These are phyloP conservation scores for Lactarius trivialis DNA, from an alignment of 768 basidiomycete species.

Conservation along the genomic window DNA sequence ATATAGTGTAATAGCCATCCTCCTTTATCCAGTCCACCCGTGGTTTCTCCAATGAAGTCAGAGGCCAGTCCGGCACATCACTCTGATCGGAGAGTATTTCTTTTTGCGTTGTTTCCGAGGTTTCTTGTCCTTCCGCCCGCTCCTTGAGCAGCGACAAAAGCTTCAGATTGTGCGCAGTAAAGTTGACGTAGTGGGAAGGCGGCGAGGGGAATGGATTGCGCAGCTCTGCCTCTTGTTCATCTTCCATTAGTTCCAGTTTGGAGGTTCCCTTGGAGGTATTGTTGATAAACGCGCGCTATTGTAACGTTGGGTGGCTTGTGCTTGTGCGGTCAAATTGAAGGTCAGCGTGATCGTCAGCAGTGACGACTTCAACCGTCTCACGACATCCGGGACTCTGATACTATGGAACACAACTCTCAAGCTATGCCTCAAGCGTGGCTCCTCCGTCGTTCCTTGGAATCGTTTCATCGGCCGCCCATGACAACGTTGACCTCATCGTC, in stretches of 20 bases:
- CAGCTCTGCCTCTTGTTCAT: constrained; percentile 68
- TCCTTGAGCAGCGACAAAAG: constrained; percentile 58
- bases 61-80: constrained; percentile 73
- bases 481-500: not conserved
- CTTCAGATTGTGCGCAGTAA: constrained; percentile 65
- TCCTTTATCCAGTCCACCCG: constrained; percentile 88
- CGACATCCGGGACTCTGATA: not conserved
- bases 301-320: not conserved
- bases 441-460: not conserved
- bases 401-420: not conserved
- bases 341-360: not conserved
- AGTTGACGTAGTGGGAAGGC: constrained; percentile 75
- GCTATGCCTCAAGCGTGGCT: not conserved
- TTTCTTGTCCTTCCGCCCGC: constrained; percentile 34
- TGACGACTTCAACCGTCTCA: not conserved
- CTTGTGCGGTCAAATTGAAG: not conserved
- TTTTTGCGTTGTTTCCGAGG: constrained; percentile 45
- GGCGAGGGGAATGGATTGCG: constrained; percentile 88
- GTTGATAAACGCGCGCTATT: not conserved
- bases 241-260: constrained; percentile 40
- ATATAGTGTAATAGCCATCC: constrained; percentile 74
- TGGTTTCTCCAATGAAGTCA: constrained; percentile 74
- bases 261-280: not conserved
- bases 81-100: constrained; percentile 61
- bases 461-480: not conserved